Evolutionary conservation across 2,329 filamentous ascomycete genomes (phyloP), one percentile per base, ranked within the genome.

Genomic region (Fusarium succisae): DNA sequence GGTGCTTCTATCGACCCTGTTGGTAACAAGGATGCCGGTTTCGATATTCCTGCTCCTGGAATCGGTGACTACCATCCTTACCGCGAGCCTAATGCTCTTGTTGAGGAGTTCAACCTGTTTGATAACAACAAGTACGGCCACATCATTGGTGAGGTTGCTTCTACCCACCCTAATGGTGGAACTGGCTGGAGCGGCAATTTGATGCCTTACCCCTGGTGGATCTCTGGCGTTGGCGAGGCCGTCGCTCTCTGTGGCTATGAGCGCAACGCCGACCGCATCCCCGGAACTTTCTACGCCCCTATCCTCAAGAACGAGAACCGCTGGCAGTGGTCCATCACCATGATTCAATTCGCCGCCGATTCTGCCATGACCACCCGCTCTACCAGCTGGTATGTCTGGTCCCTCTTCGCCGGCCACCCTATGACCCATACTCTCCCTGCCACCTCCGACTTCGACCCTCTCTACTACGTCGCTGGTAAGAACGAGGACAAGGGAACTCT

Each of bases 161-260:
- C 86, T 4, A 83, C 85, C 0, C 86, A 89, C 45, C 85, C 86
- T 35, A 89, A 89, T 69, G 86, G 86, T n/a, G 86, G 86, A 10
- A 85, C 80, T 24, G 83, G 83, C 70, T 89, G 86, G 83, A 73
- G 80, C 5, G 85, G 85, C 7, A 75, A 84, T 20, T 84, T 87
- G 55, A 84, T 83, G 74, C 79, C 82, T 41, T 89, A 84, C 72
- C 87, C 85, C 2, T 89, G 86, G 83, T 89, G 87, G 89, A 87
- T 89, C 38, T 67, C 64, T 56, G 90, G 89, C 14, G 88, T 93
- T 6, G 87, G 87, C 20, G 91, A 93, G 78, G 91, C 90, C 30
- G 85, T 93, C n/a, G 91, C 88, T 63, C 83, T 92, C 22, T 85
- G 93, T 70, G 89, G 90, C 24, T 88, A 89, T 37, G 91, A 93